Percentiles rank a stretch among this genome's conserved stretches.
Conservation (phyloP, 2,329 filamentous ascomycete genomes). For the Aspergillus viridinutans region DNA sequence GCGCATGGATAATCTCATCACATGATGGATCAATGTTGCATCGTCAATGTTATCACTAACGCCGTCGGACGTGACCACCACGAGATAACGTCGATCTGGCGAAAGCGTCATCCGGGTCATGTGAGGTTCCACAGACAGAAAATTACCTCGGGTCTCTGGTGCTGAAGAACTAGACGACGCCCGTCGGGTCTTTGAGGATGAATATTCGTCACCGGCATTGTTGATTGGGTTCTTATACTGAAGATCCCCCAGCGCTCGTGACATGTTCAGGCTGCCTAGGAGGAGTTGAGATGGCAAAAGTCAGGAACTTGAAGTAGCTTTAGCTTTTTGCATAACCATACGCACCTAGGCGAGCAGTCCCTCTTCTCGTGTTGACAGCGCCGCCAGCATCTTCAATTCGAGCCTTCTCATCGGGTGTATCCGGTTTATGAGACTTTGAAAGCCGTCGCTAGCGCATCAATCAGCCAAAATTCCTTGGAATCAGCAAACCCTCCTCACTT, state of each 20-base stretch:
- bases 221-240: constrained; percentile 37
- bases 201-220: constrained; percentile 11
- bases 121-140: constrained; percentile 31
- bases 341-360: constrained; percentile 28
- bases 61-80: constrained; percentile 30
- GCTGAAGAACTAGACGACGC: constrained; percentile 15
- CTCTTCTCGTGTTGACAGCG: constrained; percentile 19
- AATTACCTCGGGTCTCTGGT: constrained; percentile 22
- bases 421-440: constrained; percentile 30
- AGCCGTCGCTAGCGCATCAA: constrained; percentile 25
- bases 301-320: neutral
- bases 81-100: constrained; percentile 22
- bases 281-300: neutral
- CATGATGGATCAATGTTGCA: constrained; percentile 24
- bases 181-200: constrained; percentile 11
- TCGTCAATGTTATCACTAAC: constrained; percentile 29
- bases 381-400: constrained; percentile 33
- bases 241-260: constrained; percentile 33
- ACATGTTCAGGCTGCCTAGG: constrained; percentile 33
- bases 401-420: constrained; percentile 21
- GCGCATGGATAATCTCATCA: constrained; percentile 26
- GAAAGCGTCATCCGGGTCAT: constrained; percentile 21
- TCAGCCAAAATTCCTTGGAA: neutral
- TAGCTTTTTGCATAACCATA: constrained; percentile 1
- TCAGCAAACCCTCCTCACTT: neutral